A percentile compares a stretch with the other conserved stretches of the same genome.
phyloP scores from a whole-genome alignment of 192 early-diverging fungal species.

The Coemansia sp. region DNA sequence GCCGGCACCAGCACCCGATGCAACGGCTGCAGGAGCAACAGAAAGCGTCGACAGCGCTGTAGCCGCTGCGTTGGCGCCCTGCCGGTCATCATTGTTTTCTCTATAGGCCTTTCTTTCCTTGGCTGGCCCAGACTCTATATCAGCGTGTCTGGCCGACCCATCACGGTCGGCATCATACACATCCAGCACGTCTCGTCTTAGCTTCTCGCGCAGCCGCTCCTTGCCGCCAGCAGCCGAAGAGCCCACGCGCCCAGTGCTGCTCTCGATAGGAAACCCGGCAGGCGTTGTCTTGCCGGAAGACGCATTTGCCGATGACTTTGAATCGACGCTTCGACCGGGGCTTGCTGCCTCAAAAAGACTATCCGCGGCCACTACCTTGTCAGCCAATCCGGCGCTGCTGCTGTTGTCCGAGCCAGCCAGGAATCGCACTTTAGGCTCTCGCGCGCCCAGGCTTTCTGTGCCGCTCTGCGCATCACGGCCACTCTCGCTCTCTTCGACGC shows the following conservation, averaged over 20 bases:
- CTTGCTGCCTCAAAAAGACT: conserved; percentile 4
- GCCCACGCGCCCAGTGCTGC: neutral
- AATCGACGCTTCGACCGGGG: neutral
- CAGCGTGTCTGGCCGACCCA: conserved; percentile 17
- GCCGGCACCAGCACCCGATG: neutral
- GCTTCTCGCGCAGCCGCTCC: conserved; percentile 3
- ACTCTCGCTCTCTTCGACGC: conserved; percentile 42
- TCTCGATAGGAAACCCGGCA: neutral
- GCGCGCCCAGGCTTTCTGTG: conserved; percentile 23
- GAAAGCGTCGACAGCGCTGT: neutral
- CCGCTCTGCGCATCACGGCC: conserved; percentile 26
- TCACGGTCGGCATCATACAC: conserved; percentile 13
- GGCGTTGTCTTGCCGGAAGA: neutral
- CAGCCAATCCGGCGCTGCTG: neutral
- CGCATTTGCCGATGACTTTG: neutral
- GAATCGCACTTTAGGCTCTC: neutral
- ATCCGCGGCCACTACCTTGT: neutral
- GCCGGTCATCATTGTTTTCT: conserved; percentile 31
- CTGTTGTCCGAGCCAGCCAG: neutral
- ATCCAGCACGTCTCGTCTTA: neutral
- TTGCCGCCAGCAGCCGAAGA: neutral
- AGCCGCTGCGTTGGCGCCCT: neutral
- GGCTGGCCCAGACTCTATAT: conserved; percentile 20
- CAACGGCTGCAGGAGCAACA: neutral
- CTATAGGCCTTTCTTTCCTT: conserved; percentile 28